Conservation (phyloP, 306 rosid species). For the Fragaria nilgerrensis region DNA sequence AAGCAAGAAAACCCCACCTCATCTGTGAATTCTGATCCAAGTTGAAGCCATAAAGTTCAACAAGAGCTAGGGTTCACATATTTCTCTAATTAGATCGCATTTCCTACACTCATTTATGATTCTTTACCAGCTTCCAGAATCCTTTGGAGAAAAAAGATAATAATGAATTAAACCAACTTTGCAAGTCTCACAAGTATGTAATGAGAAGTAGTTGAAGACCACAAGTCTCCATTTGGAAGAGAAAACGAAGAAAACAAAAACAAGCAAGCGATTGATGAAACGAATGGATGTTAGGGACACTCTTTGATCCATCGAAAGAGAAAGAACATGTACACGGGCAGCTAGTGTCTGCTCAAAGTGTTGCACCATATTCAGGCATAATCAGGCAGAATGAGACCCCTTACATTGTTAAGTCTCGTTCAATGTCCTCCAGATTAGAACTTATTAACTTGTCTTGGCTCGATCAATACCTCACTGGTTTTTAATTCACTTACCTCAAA, state of each 20-base stretch:
- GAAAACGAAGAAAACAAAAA: neutral
- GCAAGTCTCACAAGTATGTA: neutral
- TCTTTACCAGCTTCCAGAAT: neutral
- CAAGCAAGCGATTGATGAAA: neutral
- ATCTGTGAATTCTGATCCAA: neutral
- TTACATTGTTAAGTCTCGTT: constrained; percentile 39
- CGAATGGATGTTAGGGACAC: neutral
- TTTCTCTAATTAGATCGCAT: neutral
- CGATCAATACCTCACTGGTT: constrained; percentile 19
- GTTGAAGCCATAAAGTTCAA: neutral
- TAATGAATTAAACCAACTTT: neutral
- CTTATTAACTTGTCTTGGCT: constrained; percentile 32
- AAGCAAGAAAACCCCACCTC: neutral
- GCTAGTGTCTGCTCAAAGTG: constrained; percentile 5
- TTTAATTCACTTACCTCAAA: neutral
- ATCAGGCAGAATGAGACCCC: constrained; percentile 13
- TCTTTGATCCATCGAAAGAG: neutral
- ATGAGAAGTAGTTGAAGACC: neutral
- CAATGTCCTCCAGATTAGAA: constrained; percentile 43
- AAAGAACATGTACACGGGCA: constrained; percentile 1
- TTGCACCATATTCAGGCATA: constrained; percentile 32
- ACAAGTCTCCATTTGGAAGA: neutral
- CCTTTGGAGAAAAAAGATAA: neutral
- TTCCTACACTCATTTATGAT: neutral
- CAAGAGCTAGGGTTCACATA: neutral